Evolutionary conservation across 495 filamentous ascomycete species (phyloP).

Genomic region (Lasiosphaeria miniovina): DNA sequence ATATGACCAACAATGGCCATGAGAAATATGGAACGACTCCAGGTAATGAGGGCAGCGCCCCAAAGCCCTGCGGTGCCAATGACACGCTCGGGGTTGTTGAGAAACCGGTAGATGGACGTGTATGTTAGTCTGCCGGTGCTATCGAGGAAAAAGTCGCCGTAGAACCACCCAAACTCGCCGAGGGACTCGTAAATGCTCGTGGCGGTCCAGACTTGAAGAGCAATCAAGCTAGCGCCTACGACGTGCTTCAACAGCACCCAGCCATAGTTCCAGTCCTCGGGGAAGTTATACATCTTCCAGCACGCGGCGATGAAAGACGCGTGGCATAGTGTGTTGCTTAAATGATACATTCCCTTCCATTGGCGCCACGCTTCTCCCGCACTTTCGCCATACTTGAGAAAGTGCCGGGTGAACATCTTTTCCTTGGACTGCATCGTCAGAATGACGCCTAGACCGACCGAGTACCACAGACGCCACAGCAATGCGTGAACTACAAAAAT

Average conservation of each 20-base stretch:
- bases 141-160: conserved; percentile 96
- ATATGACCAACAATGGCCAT: conserved; percentile 83
- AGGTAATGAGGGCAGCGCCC: conserved; percentile 90
- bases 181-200: conserved; percentile 93
- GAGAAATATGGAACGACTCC: conserved; percentile 77
- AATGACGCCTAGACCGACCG: conserved; percentile 80
- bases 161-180: conserved; percentile 99
- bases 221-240: conserved; percentile 72
- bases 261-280: conserved; percentile 79
- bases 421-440: conserved; percentile 80
- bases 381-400: conserved; percentile 91
- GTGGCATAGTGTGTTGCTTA: conserved; percentile 86
- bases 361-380: conserved; percentile 91
- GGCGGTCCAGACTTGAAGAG: conserved; percentile 89
- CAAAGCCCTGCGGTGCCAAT: conserved; percentile 93
- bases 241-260: conserved; percentile 83
- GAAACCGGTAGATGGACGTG: conserved; percentile 92
- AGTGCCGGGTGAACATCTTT: conserved; percentile 94
- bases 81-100: conserved; percentile 96
- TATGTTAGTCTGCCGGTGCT: conserved; percentile 84
- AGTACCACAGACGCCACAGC: conserved; percentile 88
- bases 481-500: conserved; percentile 80
- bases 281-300: conserved; percentile 93
- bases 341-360: conserved; percentile 94
- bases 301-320: conserved; percentile 84